phyloP scores from a whole-genome alignment of 768 basidiomycete species.

The Chalciporus sphaerocephalus region DNA sequence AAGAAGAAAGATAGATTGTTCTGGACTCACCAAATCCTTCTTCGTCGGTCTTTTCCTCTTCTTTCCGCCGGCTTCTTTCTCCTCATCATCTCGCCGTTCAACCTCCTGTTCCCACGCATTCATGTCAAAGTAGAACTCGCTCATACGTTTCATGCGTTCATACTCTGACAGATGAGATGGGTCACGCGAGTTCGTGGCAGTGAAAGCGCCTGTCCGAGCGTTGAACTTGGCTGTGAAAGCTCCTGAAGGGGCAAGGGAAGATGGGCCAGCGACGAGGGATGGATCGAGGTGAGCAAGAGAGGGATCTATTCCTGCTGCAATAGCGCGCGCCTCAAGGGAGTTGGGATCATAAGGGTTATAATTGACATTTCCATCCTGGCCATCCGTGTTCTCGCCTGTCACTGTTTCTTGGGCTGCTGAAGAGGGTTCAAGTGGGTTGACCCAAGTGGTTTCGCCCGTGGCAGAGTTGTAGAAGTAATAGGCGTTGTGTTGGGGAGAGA shows the following conservation, averaged over 20 bases:
- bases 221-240: slow-evolving; percentile 70
- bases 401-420: slow-evolving; percentile 18
- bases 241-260: slow-evolving; percentile 36
- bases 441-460: slow-evolving; percentile 82
- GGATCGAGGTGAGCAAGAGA: slow-evolving; percentile 79
- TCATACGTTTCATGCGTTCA: slow-evolving; percentile 76
- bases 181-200: slow-evolving; percentile 61
- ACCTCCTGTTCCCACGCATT: slow-evolving; percentile 73
- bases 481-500: slow-evolving; percentile 67
- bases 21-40: slow-evolving; percentile 70
- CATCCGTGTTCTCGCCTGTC: slow-evolving; percentile 22
- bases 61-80: slow-evolving; percentile 54
- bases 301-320: slow-evolving; percentile 80
- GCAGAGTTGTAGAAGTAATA: slow-evolving; percentile 82
- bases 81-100: slow-evolving; percentile 42
- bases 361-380: slow-evolving; percentile 11
- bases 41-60: slow-evolving; percentile 77
- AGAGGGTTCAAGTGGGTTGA: slow-evolving; percentile 58
- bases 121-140: slow-evolving; percentile 83
- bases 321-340: slow-evolving; percentile 64
- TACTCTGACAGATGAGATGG: slow-evolving; percentile 76
- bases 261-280: slow-evolving; percentile 42
- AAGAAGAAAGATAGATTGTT: slow-evolving; percentile 2
- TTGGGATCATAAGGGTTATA: slow-evolving; percentile 30
- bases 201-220: slow-evolving; percentile 74